These are phyloP conservation scores for Barnettozyma hawaiiensis DNA, from an alignment of 1,139 yeast genomes.

Conservation along the genomic window DNA sequence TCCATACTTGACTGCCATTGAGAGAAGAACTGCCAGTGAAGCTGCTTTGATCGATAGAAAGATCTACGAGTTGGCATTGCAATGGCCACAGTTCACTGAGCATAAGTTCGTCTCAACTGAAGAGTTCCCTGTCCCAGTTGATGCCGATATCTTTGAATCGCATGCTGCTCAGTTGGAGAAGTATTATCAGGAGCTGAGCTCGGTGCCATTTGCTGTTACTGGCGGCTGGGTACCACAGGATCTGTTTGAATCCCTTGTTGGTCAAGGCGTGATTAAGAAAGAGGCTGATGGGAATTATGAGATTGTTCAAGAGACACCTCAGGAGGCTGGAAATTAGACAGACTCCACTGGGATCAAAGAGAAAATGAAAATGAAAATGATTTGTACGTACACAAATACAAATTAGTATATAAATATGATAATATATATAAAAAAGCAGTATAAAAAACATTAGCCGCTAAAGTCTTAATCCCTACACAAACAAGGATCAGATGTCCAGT, in stretches of 20 bases:
- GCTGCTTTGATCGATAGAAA: slow-evolving; percentile 61
- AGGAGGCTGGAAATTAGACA: neutral
- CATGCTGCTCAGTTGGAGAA: slow-evolving; percentile 56
- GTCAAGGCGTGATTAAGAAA: slow-evolving; percentile 56
- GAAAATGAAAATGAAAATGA: too few relatives aligned
- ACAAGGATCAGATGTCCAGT: slow-evolving; percentile 11
- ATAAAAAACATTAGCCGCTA: slow-evolving; percentile 1
- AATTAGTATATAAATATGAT: too few relatives aligned
- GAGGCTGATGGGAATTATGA: slow-evolving; percentile 42
- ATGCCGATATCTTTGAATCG: slow-evolving; percentile 46
- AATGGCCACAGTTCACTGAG: slow-evolving; percentile 68
- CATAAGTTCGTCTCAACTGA: slow-evolving; percentile 44
- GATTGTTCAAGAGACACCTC: slow-evolving; percentile 20
- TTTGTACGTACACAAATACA: too few relatives aligned
- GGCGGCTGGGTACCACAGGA: slow-evolving; percentile 96
- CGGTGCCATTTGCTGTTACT: slow-evolving; percentile 82
- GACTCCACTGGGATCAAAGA: neutral
- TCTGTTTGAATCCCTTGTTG: slow-evolving; percentile 66
- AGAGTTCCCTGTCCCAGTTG: slow-evolving; percentile 56
- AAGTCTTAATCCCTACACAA: neutral
- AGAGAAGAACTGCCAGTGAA: slow-evolving; percentile 57
- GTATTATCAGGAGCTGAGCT: slow-evolving; percentile 61
- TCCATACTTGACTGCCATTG: slow-evolving; percentile 62
- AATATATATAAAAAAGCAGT: too few relatives aligned
- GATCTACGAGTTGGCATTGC: slow-evolving; percentile 64